Evolutionary conservation across 129 eudicot species (phyloP).

Genomic region (Daucus carota): DH1_v3.0 NC_030389.2:3983501-3984000

Average conservation of each 20-base stretch:
- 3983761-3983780: background rate
- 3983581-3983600: constrained; percentile 56
- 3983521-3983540: constrained; percentile 67
- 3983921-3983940: too few species aligned
- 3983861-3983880: background rate
- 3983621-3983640: background rate
- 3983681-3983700: background rate
- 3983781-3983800: background rate
- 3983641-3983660: background rate
- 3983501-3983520: constrained; percentile 6
- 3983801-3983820: background rate
- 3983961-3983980: too few species aligned
- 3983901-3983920: too few species aligned
- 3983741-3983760: background rate
- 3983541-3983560: constrained; percentile 95
- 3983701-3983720: background rate
- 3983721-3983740: background rate
- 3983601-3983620: background rate
- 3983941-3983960: too few species aligned
- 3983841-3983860: background rate
- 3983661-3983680: background rate
- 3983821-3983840: background rate
- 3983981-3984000: too few species aligned
- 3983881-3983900: too few species aligned
- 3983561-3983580: constrained; percentile 87